Evolutionary conservation across 495 filamentous ascomycete species (phyloP), one percentile per base, ranked within the genome.

Genomic region (Lasiosphaeriaceae sp.): DNA sequence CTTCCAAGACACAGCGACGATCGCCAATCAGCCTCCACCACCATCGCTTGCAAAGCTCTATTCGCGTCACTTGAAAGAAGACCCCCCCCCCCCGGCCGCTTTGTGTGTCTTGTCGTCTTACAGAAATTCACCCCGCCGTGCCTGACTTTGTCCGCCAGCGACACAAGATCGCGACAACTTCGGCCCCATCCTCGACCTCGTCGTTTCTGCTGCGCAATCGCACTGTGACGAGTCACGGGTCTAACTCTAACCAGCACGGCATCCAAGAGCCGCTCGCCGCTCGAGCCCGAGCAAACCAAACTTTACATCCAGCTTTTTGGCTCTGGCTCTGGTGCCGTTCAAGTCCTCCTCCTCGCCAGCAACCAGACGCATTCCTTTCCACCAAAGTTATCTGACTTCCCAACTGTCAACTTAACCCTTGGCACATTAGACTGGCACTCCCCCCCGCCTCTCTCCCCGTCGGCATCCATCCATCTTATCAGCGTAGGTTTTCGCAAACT

Each of bases 21-120:
- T 50, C 50, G 16, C 45, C 50, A 46, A 51, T 55, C 57, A 55
- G 57, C 52, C 52, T 55, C 41, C 14, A 31, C 46, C 23, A 55
- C 44, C n/a, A 12, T 34, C 44, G 12, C 55, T 47, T 26, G 43
- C 17, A 35, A 58, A 58, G 54, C 43, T 49, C 48, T 58, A 54
- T 58, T 52, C 23, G 50, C 49, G 49, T 58, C 56, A 54, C 22
- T 49, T 46, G 35, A 57, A n/a, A 46, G 19, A 29, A 52, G 31
- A 22, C 50, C 29, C 23, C n/a, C n/a, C n/a, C n/a, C n/a, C n/a
- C n/a, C n/a, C n/a, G n/a, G n/a, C n/a, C 50, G 24, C 34, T 35
- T 22, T 37, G 21, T 35, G 34, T 19, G 17, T 44, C 22, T 45
- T 21, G 24, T 41, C 26, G 26, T 41, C 50, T 31, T 24, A 29